Evolutionary conservation across 352 stramenopile genomes (phyloP).

Genomic region (Phytopythium mirpurense): DNA sequence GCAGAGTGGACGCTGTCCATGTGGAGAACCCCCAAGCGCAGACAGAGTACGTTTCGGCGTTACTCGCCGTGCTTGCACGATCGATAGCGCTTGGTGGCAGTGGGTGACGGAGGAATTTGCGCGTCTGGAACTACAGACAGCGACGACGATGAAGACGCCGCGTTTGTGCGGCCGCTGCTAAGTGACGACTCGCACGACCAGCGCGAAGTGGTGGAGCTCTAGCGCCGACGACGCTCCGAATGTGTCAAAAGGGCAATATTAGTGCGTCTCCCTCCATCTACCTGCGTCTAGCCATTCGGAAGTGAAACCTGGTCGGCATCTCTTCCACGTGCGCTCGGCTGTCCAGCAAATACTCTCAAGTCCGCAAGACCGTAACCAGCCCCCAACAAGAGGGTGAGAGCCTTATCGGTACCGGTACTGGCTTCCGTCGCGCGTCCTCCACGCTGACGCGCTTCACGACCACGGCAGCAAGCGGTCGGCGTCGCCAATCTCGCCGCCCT

Average conservation of each 20-base stretch:
- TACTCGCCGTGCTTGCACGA: too few relatives aligned
- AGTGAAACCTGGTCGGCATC: too few relatives aligned
- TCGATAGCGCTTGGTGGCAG: too few relatives aligned
- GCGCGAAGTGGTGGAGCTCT: conserved; percentile 6
- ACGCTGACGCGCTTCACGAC: conserved; percentile 19
- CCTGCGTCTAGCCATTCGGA: too few relatives aligned
- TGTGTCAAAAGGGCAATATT: neutral
- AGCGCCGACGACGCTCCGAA: neutral
- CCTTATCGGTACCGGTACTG: too few relatives aligned
- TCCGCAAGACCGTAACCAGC: too few relatives aligned
- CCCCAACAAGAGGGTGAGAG: too few relatives aligned
- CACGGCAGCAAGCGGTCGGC: conserved; percentile 60
- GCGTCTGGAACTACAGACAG: too few relatives aligned
- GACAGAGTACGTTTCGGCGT: conserved; percentile 1
- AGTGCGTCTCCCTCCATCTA: too few relatives aligned
- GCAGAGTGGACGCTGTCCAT: neutral
- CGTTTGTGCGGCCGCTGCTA: conserved; percentile 4
- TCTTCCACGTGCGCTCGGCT: too few relatives aligned
- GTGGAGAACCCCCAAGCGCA: neutral
- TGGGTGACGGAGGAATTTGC: too few relatives aligned
- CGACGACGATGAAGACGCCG: neutral
- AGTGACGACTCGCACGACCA: conserved; percentile 1
- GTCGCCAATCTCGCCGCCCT: conserved; percentile 73
- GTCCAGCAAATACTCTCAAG: too few relatives aligned
- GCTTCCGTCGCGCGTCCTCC: neutral